Conservation (phyloP, 352 stramenopile species). For the Phytophthora chlamydospora region DNA sequence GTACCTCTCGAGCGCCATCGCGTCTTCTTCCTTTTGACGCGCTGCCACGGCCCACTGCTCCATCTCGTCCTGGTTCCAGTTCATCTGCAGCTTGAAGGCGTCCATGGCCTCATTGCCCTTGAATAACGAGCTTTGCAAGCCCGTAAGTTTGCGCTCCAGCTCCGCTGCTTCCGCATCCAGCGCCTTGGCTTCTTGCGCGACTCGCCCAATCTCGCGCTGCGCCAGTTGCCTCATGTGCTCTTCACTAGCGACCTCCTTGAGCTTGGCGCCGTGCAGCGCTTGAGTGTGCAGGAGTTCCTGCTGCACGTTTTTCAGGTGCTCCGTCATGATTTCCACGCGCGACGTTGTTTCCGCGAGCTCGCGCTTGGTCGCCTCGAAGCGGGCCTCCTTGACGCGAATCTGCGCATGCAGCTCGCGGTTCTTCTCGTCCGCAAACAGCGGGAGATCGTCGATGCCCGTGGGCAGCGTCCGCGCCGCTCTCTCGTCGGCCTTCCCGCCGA, state of each 20-base stretch:
- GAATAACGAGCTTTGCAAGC: slow-evolving; percentile 92
- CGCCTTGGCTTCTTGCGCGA: slow-evolving; percentile 76
- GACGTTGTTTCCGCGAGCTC: slow-evolving; percentile 86
- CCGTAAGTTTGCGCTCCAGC: slow-evolving; percentile 87
- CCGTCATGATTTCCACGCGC: slow-evolving; percentile 94
- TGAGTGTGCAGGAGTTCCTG: slow-evolving; percentile 96
- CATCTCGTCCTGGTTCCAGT: slow-evolving; percentile 98
- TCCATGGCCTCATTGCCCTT: slow-evolving; percentile 95
- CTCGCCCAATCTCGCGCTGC: slow-evolving; percentile 88
- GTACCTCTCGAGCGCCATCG: slow-evolving; percentile 93
- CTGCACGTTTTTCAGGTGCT: slow-evolving; percentile 97
- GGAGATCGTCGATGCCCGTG: slow-evolving; percentile 87
- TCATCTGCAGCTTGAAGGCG: slow-evolving; percentile 96
- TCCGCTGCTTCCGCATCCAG: slow-evolving; percentile 78
- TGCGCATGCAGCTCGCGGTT: slow-evolving; percentile 85
- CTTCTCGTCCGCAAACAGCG: slow-evolving; percentile 89
- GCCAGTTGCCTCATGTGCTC: slow-evolving; percentile 93
- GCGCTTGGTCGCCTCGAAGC: slow-evolving; percentile 60
- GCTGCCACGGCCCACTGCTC: slow-evolving; percentile 96
- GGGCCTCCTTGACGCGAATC: slow-evolving; percentile 81
- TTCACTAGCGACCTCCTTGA: slow-evolving; percentile 93
- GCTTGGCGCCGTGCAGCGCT: slow-evolving; percentile 91
- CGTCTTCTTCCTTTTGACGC: slow-evolving; percentile 97
- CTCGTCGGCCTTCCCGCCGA: slow-evolving; percentile 21
- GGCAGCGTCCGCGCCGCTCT: slow-evolving; percentile 48